Evolutionary conservation across 129 eudicot species (phyloP).

Genomic region (Centaurea solstitialis): DNA sequence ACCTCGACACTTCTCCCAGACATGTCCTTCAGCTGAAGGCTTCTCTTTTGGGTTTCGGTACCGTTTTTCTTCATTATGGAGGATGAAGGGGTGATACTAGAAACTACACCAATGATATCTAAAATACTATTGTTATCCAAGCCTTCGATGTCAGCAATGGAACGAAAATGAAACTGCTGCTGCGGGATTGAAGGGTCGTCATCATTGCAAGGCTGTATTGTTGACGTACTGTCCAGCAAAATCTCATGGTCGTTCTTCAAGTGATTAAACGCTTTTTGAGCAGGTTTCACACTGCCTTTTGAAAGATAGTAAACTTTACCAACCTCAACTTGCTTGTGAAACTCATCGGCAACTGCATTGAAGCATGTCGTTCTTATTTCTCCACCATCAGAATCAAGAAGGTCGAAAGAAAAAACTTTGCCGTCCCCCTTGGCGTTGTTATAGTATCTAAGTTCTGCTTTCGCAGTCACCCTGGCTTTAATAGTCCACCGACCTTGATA

Average conservation of each 20-base stretch:
- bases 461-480: conserved; percentile 88
- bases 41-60: conserved; percentile 69
- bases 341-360: conserved; percentile 87
- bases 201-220: conserved; percentile 70
- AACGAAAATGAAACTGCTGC: conserved; percentile 77
- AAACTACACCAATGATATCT: conserved; percentile 85
- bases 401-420: conserved; percentile 86
- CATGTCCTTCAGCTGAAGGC: conserved; percentile 70
- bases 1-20: conserved; percentile 90
- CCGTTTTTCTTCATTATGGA: conserved; percentile 70
- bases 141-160: conserved; percentile 71
- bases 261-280: conserved; percentile 77
- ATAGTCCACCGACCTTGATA: conserved; percentile 94
- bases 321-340: conserved; percentile 56
- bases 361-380: conserved; percentile 92
- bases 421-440: conserved; percentile 84
- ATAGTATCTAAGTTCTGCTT: conserved; percentile 70
- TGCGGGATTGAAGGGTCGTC: conserved; percentile 66
- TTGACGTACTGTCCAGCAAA: conserved; percentile 59
- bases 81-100: conserved; percentile 57
- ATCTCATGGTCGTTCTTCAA: conserved; percentile 86
- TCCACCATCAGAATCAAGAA: conserved; percentile 79
- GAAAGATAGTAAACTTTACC: conserved; percentile 77
- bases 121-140: conserved; percentile 55
- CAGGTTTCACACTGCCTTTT: conserved; percentile 73